Base-by-base conservation (phyloP, 768 basidiomycete genomes). In the Rhodotorula toruloides region DNA sequence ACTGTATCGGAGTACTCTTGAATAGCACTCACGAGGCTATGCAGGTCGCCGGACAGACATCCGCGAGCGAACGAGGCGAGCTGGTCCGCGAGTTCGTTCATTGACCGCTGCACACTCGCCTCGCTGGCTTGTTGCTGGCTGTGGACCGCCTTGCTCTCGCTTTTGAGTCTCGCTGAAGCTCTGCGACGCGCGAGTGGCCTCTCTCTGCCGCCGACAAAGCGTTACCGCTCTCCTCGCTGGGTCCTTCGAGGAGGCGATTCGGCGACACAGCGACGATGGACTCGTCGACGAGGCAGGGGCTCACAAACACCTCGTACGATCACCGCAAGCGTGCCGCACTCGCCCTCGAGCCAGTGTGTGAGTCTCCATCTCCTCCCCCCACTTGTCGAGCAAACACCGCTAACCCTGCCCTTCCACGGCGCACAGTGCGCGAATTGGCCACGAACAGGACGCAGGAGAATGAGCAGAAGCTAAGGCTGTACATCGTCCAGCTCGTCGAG, bases 401-500 rank as follows among this genome's bases (percentile, higher is more conserved):
- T 39, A 12, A 37, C 29, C 11, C 42, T n/a, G n/a, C 19, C n/a
- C 19, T 17, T 21, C n/a, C n/a, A 2, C 32, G 14, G 13, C 27
- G 4, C 8, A 16, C 57, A 67, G 66, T 67, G 7, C 60, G 66
- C 13, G 66, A 67, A 22, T 57, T 67, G 3, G 60, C 61, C 12
- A 10, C 11, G 1, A 7, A 46, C 6, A 27, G 36, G 0, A 61
- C 66, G 0, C 43, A 36, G 5, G 66, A 67, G 37, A 61, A 48
- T 40, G 53, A 62, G 13, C n/a, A 55, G 8, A 46, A 58, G 29
- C 61, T 62, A 14, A 40, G 54, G 19, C 25, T 29, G 11, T 43
- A 62, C 61, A 67, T 67, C 54, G 42, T 49, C 25, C 59, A 67
- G 44, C 61, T 67, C 10, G 53, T 39, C 60, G 60, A 62, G 29